These are phyloP conservation scores for Didymella sp. DNA, from an alignment of 2,329 filamentous ascomycete species.

Conservation along the genomic window DNA sequence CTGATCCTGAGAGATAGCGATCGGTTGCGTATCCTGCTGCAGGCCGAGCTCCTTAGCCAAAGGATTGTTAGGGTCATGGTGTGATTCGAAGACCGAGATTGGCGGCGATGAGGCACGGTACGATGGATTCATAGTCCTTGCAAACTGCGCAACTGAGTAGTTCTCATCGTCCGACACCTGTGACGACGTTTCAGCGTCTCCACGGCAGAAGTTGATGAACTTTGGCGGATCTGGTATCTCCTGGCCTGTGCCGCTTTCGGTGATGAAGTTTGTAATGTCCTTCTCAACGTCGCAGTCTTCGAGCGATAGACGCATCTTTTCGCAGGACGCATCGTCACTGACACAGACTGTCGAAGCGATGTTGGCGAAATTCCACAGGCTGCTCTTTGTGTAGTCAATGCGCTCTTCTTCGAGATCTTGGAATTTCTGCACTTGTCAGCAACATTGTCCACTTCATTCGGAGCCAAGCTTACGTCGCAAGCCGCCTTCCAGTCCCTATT, in stretches of 20 bases:
- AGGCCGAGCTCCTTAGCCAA: conserved; percentile 74
- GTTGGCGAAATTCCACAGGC: conserved; percentile 97
- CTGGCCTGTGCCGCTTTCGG: conserved; percentile 86
- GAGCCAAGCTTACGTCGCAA: conserved; percentile 66
- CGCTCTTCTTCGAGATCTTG: conserved; percentile 98
- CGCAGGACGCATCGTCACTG: conserved; percentile 90
- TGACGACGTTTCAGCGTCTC: conserved; percentile 82
- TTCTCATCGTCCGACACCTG: conserved; percentile 84
- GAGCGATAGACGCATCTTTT: conserved; percentile 90
- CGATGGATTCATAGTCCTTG: conserved; percentile 91
- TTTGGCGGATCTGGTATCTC: conserved; percentile 97
- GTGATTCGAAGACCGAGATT: conserved; percentile 89
- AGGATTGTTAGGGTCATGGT: conserved; percentile 82
- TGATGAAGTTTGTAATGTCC: conserved; percentile 89
- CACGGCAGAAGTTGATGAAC: conserved; percentile 98
- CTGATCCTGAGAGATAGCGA: conserved; percentile 31
- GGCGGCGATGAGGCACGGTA: conserved; percentile 96
- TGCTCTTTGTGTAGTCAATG: conserved; percentile 96
- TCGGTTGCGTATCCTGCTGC: conserved; percentile 42
- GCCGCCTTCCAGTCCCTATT: conserved; percentile 98
- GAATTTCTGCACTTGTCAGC: conserved; percentile 72
- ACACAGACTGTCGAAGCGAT: conserved; percentile 97
- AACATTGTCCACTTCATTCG: too few species aligned
- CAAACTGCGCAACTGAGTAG: conserved; percentile 96
- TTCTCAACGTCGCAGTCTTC: conserved; percentile 97